These are phyloP conservation scores for Dothiorella sarmentorum DNA, from an alignment of 2,329 filamentous ascomycete species.

Conservation along the genomic window DNA sequence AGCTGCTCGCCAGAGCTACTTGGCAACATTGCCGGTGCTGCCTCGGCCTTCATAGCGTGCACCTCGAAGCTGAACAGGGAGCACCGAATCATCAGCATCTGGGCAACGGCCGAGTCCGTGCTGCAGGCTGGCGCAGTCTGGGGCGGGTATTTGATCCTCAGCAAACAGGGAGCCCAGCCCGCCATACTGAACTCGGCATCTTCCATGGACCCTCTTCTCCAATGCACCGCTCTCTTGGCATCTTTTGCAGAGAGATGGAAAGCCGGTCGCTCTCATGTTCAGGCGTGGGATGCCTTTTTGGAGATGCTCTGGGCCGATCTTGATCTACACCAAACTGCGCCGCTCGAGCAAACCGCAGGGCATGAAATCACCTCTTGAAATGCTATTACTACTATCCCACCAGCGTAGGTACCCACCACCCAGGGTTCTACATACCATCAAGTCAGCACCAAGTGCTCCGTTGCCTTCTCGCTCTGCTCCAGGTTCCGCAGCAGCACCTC, in stretches of 20 bases:
- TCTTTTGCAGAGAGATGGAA: constrained; percentile 15
- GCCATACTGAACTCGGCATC: neutral
- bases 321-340: neutral
- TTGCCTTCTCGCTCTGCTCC: constrained; percentile 3
- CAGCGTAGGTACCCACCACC: no score
- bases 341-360: neutral
- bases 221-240: constrained; percentile 5
- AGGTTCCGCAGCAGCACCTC: constrained; percentile 6
- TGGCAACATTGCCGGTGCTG: constrained; percentile 1
- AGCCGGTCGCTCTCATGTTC: neutral
- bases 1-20: neutral
- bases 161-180: constrained; percentile 5
- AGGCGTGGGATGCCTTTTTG: constrained; percentile 10
- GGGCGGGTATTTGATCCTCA: constrained; percentile 12
- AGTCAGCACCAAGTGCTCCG: constrained; percentile 3
- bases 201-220: constrained; percentile 5
- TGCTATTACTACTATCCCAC: no score
- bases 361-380: no score
- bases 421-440: no score
- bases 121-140: constrained; percentile 19
- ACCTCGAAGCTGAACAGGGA: constrained; percentile 10
- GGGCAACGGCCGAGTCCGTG: constrained; percentile 1
- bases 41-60: neutral
- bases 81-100: constrained; percentile 6
- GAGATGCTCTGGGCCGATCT: constrained; percentile 8